These are phyloP conservation scores for Citrus glauca DNA, from an alignment of 345 rosid species.

Conservation along the genomic window DNA sequence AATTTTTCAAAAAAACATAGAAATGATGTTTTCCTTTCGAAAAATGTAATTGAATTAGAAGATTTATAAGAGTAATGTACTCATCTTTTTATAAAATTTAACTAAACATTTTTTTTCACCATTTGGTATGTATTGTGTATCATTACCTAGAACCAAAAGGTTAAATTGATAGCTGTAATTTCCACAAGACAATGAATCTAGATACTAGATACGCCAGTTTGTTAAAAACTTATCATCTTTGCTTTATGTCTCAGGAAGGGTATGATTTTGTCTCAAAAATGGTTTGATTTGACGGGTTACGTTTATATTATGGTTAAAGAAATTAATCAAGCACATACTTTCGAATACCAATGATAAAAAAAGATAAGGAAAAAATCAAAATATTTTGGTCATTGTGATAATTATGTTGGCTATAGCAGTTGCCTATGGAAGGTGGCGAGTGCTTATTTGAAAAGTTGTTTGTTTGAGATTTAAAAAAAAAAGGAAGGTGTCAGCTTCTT, in stretches of 20 bases:
- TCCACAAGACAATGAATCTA: not conserved
- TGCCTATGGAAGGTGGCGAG: not conserved
- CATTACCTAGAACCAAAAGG: not conserved
- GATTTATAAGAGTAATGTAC: too few relatives aligned
- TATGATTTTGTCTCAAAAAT: not conserved
- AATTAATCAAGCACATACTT: not conserved
- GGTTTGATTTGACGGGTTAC: not conserved
- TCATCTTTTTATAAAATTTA: not conserved
- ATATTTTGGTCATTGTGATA: not conserved
- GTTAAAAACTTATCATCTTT: not conserved
- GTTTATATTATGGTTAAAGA: not conserved
- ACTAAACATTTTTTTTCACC: not conserved
- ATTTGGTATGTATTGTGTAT: not conserved
- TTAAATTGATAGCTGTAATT: not conserved
- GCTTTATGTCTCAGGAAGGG: not conserved
- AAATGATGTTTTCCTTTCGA: too few relatives aligned
- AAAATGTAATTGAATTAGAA: too few relatives aligned
- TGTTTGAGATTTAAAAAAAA: not conserved
- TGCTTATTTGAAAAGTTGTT: not conserved
- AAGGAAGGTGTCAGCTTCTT: not conserved
- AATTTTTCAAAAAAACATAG: too few relatives aligned
- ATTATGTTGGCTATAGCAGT: not conserved
- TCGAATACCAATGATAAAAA: not conserved
- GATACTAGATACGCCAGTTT: not conserved
- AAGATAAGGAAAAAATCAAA: not conserved